A percentile compares a stretch with the other conserved stretches of the same genome.
phyloP scores from a whole-genome alignment of 345 rosid species.

The Euphorbia pulcherrima region DNA sequence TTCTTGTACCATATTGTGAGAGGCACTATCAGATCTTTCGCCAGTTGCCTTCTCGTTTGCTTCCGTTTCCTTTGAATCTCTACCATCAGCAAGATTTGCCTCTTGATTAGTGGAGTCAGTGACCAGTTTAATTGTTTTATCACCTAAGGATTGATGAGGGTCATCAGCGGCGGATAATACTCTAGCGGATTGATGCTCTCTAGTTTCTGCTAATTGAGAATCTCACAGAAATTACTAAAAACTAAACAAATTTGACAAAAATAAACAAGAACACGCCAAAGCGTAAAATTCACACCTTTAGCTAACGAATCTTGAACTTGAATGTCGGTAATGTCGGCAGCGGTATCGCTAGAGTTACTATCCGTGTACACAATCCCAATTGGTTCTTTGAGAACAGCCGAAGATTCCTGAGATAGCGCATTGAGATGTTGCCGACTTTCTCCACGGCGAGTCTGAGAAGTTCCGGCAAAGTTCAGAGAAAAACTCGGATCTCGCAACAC shows the following conservation, averaged over 20 bases:
- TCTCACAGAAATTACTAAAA: slow-evolving; percentile 10
- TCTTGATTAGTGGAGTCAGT: slow-evolving; percentile 28
- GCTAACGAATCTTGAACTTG: neutral
- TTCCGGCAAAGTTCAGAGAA: neutral
- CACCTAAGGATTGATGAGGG: slow-evolving; percentile 38
- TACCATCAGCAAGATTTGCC: slow-evolving; percentile 7
- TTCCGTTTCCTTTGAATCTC: neutral
- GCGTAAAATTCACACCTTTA: neutral
- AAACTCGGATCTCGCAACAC: neutral
- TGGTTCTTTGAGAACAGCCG: slow-evolving; percentile 46
- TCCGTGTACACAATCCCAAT: slow-evolving; percentile 54
- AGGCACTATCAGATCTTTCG: neutral
- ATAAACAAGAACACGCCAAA: neutral
- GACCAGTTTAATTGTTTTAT: slow-evolving; percentile 51
- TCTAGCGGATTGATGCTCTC: slow-evolving; percentile 68
- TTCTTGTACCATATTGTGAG: slow-evolving; percentile 15
- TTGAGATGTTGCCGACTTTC: slow-evolving; percentile 55
- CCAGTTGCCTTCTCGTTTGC: neutral
- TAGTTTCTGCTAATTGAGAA: slow-evolving; percentile 30
- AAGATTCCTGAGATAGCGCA: slow-evolving; percentile 72
- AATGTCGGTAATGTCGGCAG: neutral
- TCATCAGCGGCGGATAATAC: slow-evolving; percentile 60
- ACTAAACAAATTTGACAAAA: neutral
- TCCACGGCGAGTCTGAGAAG: slow-evolving; percentile 49
- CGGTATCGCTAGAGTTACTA: slow-evolving; percentile 15